These are phyloP conservation scores for Austroboletus festivus DNA, from an alignment of 768 basidiomycete species.

Conservation along the genomic window DNA sequence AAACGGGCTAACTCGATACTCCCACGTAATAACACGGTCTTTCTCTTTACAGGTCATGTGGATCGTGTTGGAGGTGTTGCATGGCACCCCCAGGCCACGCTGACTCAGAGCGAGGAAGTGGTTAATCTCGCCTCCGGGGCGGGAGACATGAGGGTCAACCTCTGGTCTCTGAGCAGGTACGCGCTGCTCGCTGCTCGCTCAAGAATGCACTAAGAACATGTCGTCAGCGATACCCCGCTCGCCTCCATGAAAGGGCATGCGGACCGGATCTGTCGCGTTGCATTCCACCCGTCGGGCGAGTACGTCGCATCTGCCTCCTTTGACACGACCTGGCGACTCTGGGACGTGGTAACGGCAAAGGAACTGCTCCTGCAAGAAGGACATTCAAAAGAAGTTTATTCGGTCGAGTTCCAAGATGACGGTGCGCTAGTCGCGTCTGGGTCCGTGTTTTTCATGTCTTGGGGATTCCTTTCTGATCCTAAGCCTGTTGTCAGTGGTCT, in stretches of 20 bases:
- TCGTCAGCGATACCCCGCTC: constrained; percentile 77
- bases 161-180: constrained; percentile 88
- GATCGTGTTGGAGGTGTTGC: constrained; percentile 95
- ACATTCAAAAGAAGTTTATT: constrained; percentile 94
- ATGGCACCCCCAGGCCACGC: constrained; percentile 94
- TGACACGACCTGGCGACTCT: constrained; percentile 95
- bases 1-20: background rate
- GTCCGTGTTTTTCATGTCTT: constrained; percentile 41
- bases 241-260: constrained; percentile 85
- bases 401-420: constrained; percentile 94
- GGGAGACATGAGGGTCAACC: constrained; percentile 78
- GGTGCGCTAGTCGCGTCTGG: constrained; percentile 92
- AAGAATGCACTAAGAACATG: constrained; percentile 4
- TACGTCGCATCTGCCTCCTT: constrained; percentile 95
- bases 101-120: constrained; percentile 55
- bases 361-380: constrained; percentile 93
- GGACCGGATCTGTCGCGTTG: constrained; percentile 88
- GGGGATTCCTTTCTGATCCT: background rate
- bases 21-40: constrained; percentile 6
- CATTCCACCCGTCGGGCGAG: constrained; percentile 93
- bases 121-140: constrained; percentile 91
- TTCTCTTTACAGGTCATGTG: constrained; percentile 58
- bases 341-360: constrained; percentile 83
- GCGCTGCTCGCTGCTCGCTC: constrained; percentile 12
- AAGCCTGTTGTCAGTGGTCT: constrained; percentile 60